Conservation (phyloP, 768 basidiomycete genomes). For the Suillus occidentalis region DNA sequence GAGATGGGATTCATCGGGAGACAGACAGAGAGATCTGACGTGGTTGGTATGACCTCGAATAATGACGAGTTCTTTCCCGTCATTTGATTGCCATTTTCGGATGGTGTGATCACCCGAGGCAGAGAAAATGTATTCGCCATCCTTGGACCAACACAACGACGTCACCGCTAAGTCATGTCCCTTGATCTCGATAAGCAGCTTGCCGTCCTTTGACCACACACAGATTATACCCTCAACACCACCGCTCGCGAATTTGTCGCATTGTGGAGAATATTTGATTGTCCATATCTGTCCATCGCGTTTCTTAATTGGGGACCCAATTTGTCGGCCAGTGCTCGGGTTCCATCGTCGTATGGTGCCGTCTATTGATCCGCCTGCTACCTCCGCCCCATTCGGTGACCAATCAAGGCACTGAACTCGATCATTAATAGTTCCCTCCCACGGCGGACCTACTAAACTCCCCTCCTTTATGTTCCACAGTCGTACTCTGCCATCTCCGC, state of each 20-base stretch:
- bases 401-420: conserved; percentile 9
- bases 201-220: not conserved
- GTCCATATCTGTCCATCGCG: not conserved
- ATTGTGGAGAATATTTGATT: not conserved
- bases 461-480: not conserved
- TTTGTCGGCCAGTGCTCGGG: not conserved
- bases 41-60: not conserved
- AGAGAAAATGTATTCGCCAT: not conserved
- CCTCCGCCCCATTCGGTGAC: conserved; percentile 7
- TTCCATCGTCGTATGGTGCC: conserved; percentile 17
- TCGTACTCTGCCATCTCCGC: not conserved
- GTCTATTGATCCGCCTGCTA: conserved; percentile 12
- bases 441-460: not conserved
- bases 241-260: not conserved
- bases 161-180: not conserved
- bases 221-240: not conserved
- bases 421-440: not conserved
- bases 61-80: not conserved
- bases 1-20: not conserved
- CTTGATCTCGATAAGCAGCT: not conserved
- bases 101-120: not conserved
- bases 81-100: not conserved
- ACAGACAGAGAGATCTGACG: not conserved
- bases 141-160: not conserved
- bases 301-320: not conserved